Conservation (phyloP, 2,329 filamentous ascomycete species). For the Aquanectria penicillioides region DNA sequence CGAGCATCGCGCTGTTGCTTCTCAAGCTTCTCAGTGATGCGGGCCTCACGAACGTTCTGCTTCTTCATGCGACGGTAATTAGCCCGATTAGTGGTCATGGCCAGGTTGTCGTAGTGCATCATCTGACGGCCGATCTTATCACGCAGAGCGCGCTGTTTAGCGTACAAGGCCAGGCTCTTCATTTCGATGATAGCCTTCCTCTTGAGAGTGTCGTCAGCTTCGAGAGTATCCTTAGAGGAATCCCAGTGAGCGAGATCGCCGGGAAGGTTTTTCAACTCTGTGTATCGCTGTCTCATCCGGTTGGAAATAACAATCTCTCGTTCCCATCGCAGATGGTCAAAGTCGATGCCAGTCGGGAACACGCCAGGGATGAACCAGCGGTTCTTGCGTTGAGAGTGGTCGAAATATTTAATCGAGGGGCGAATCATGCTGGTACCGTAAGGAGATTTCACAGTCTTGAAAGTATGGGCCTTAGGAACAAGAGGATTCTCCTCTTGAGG, state of each 20-base stretch:
- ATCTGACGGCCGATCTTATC: conserved; percentile 91
- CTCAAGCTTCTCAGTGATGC: conserved; percentile 98
- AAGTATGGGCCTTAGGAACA: conserved; percentile 60
- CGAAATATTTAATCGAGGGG: conserved; percentile 77
- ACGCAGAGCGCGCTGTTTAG: conserved; percentile 86
- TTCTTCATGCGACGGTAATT: conserved; percentile 96
- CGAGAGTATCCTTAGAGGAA: conserved; percentile 71
- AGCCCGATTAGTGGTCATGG: conserved; percentile 94
- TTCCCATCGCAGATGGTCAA: conserved; percentile 86
- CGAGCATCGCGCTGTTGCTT: conserved; percentile 98
- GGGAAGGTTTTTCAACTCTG: conserved; percentile 83
- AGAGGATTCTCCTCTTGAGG: conserved; percentile 46
- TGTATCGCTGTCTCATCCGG: conserved; percentile 84
- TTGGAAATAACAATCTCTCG: conserved; percentile 91
- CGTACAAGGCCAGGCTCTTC: conserved; percentile 88
- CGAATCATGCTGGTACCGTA: conserved; percentile 66
- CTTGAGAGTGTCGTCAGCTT: conserved; percentile 84
- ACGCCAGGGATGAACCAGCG: conserved; percentile 86
- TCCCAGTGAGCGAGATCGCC: conserved; percentile 92
- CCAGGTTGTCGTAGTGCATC: conserved; percentile 94
- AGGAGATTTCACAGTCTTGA: conserved; percentile 80
- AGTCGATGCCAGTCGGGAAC: conserved; percentile 88
- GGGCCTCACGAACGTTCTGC: conserved; percentile 92
- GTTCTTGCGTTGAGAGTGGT: conserved; percentile 80
- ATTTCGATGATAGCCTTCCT: conserved; percentile 93